Conservation (phyloP, 164 flowering plant species). For the Berberis vulgaris region DNA sequence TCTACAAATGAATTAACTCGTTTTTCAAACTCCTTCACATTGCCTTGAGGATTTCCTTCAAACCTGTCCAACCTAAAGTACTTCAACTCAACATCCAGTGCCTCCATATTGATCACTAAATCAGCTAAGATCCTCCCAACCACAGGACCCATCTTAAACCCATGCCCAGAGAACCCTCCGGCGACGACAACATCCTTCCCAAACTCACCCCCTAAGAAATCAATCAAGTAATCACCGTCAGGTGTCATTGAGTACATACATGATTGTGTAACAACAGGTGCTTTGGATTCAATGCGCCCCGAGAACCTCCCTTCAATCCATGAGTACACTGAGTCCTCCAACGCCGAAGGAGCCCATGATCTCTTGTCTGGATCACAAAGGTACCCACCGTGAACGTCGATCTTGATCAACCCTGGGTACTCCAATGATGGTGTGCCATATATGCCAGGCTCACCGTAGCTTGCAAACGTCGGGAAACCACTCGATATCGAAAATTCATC, state of each 20-base stretch:
- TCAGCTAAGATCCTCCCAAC: slow-evolving; percentile 71
- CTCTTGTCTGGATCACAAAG: slow-evolving; percentile 76
- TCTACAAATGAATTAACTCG: slow-evolving; percentile 29
- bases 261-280: slow-evolving; percentile 45
- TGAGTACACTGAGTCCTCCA: slow-evolving; percentile 17
- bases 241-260: slow-evolving; percentile 96
- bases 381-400: slow-evolving; percentile 65
- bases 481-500: slow-evolving; percentile 27
- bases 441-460: slow-evolving; percentile 57
- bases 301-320: slow-evolving; percentile 46
- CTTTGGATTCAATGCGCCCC: slow-evolving; percentile 35
- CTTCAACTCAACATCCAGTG: slow-evolving; percentile 46
- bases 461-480: slow-evolving; percentile 73
- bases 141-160: slow-evolving; percentile 92
- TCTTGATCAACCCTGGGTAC: slow-evolving; percentile 79
- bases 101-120: slow-evolving; percentile 41
- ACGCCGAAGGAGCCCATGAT: slow-evolving; percentile 33
- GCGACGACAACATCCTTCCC: slow-evolving; percentile 76
- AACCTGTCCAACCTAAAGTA: slow-evolving; percentile 61
- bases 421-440: slow-evolving; percentile 87
- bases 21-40: slow-evolving; percentile 53
- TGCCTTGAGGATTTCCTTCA: slow-evolving; percentile 53
- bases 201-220: slow-evolving; percentile 74
- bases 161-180: slow-evolving; percentile 96
- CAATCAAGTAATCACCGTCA: slow-evolving; percentile 87